Evolutionary conservation across 139 green algal genomes (phyloP), one percentile per base, ranked within the genome.

Genomic region (Micromonas commoda): DNA sequence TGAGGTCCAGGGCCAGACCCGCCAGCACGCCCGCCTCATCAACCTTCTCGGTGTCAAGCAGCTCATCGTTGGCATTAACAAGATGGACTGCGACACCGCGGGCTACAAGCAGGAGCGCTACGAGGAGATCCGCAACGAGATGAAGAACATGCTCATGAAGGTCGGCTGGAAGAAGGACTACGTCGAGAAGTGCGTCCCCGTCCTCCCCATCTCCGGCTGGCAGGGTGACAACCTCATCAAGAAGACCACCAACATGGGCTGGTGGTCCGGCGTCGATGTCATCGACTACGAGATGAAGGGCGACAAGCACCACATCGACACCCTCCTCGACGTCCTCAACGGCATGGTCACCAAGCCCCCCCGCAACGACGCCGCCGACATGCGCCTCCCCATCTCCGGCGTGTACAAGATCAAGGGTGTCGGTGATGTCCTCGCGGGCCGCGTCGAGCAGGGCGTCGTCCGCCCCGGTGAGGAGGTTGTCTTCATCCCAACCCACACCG

Each of bases 381-480:
- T 97, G 82, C 91, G 93, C 77, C 86, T 97, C 84, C 93, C 93
- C 81, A 94, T 97, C 84, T 90, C 84, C 38, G 95, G 94, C 79
- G 86, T 93, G 76, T 99, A 99, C 92, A 98, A 98, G 93, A 99
- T 99, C 86, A 96, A 96, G 86, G 95, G 95, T 89, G 93, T 99
- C 75, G 95, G 95, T 87, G 93, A 96, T 89, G 95, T 99, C 82
- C 94, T 96, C 65, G 92, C 94, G 31, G 95, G 95, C 80, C 93
- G 94, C 80, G 94, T 99, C 35, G 95, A 99, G 92, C 93, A 96
- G 86, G 95, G 95, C 67, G 67, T 94, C 20, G 89, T 99, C 79
- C 97, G 97, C 91, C 91, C 92, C 67, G 85, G 87, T 73, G 90
- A 96, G 82, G 93, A 96, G 81, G 91, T 97, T 39, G 70, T 82